These are phyloP conservation scores for Phytophthora macrochlamydospora DNA, from an alignment of 352 stramenopile genomes.

Conservation along the genomic window DNA sequence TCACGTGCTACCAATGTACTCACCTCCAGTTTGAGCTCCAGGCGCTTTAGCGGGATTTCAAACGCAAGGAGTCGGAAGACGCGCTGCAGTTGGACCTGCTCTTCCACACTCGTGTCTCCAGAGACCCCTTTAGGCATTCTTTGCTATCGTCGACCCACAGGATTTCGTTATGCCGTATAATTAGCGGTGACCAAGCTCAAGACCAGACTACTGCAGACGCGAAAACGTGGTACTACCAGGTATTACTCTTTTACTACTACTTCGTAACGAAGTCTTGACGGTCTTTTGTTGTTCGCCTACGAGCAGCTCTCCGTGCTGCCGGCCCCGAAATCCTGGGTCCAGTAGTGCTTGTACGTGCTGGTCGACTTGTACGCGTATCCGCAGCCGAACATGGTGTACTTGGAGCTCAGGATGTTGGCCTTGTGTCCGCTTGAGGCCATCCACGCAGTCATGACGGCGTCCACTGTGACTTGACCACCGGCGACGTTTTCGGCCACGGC, in stretches of 20 bases:
- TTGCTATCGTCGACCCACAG: not conserved
- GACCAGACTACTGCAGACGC: too few relatives aligned
- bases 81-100: slow-evolving; percentile 76
- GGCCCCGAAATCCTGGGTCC: slow-evolving; percentile 61
- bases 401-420: slow-evolving; percentile 48
- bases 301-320: slow-evolving; percentile 33
- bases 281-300: not conserved
- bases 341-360: slow-evolving; percentile 54
- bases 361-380: slow-evolving; percentile 37
- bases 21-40: slow-evolving; percentile 74
- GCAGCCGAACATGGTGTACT: slow-evolving; percentile 44
- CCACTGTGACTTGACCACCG: slow-evolving; percentile 41
- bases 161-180: too few relatives aligned
- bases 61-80: slow-evolving; percentile 77
- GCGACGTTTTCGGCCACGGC: slow-evolving; percentile 66
- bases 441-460: slow-evolving; percentile 54
- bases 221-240: too few relatives aligned
- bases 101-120: slow-evolving; percentile 60
- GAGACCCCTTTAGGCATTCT: slow-evolving; percentile 13
- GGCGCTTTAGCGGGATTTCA: slow-evolving; percentile 58
- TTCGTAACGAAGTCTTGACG: too few relatives aligned
- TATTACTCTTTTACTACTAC: too few relatives aligned
- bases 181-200: too few relatives aligned
- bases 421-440: slow-evolving; percentile 57
- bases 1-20: not conserved